Evolutionary conservation across 1,139 yeast genomes (phyloP).

Genomic region (Pneumocystis murina): DNA sequence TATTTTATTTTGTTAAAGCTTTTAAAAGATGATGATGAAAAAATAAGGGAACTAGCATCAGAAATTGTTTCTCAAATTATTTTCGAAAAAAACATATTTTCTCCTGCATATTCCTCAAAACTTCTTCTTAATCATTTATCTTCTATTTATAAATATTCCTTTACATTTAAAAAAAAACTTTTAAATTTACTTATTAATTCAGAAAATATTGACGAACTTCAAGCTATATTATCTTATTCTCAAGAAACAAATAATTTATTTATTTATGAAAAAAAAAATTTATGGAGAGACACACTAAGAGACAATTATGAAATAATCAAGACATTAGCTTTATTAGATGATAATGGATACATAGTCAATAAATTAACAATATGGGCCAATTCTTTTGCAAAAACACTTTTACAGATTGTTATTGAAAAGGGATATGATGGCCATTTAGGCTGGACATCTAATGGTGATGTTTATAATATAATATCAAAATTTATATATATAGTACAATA

Average conservation of each 20-base stretch:
- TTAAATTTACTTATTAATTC: background rate
- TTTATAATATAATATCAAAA: conserved; percentile 4
- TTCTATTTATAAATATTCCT: conserved; percentile 4
- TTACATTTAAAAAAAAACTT: background rate
- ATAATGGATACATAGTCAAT: conserved; percentile 4
- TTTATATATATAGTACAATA: background rate
- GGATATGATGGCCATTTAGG: conserved; percentile 10
- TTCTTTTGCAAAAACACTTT: conserved; percentile 1
- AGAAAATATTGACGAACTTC: conserved; percentile 4
- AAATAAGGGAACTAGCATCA: conserved; percentile 18
- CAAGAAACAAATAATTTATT: conserved; percentile 26
- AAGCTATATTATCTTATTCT: conserved; percentile 10
- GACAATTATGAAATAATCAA: conserved; percentile 2
- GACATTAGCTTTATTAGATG: conserved; percentile 4
- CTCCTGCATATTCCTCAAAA: background rate
- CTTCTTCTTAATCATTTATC: conserved; percentile 3
- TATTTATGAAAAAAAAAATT: conserved; percentile 37
- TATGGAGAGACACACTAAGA: conserved; percentile 26
- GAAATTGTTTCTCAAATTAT: conserved; percentile 11
- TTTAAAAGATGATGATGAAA: conserved; percentile 46
- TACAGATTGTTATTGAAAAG: conserved; percentile 1
- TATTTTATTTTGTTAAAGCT: conserved; percentile 23
- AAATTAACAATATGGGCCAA: conserved; percentile 1
- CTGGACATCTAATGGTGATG: conserved; percentile 4
- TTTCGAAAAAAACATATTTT: background rate